Evolutionary conservation across 805 yeast genomes (phyloP).

Genomic region (Kluyveromyces wickerhamii): DNA sequence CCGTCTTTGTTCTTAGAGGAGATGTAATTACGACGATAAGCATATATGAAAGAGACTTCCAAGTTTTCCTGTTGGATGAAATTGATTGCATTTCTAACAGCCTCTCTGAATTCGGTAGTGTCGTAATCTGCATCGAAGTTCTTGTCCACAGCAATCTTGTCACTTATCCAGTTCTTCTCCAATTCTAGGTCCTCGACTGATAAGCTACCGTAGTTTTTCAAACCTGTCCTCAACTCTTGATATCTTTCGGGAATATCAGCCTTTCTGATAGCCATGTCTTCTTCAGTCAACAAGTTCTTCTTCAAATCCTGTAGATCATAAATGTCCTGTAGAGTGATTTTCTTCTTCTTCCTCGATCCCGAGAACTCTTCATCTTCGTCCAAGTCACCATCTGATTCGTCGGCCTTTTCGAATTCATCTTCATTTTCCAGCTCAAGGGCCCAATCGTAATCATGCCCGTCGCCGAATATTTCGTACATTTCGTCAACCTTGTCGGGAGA

Average conservation of each 20-base stretch:
- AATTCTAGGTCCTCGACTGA: conserved; percentile 57
- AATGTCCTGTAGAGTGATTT: conserved; percentile 67
- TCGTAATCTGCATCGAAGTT: conserved; percentile 31
- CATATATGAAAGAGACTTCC: conserved; percentile 94
- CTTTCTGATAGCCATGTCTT: conserved; percentile 79
- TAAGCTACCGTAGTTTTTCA: conserved; percentile 58
- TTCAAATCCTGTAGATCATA: conserved; percentile 91
- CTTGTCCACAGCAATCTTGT: conserved; percentile 52
- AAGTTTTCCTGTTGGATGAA: conserved; percentile 68
- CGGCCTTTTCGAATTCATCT: conserved; percentile 42
- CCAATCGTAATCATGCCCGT: conserved; percentile 97
- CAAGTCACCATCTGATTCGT: conserved; percentile 29
- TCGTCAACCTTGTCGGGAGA: conserved; percentile 91
- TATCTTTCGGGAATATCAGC: conserved; percentile 89
- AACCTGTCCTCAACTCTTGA: conserved; percentile 61
- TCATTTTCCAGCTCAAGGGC: conserved; percentile 86
- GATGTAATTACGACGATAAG: conserved; percentile 85
- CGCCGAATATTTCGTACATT: conserved; percentile 91
- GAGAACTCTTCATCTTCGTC: conserved; percentile 35
- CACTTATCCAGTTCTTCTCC: conserved; percentile 79
- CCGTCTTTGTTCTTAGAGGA: conserved; percentile 37
- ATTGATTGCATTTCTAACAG: conserved; percentile 64
- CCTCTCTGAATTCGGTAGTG: conserved; percentile 49
- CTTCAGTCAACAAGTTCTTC: conserved; percentile 85
- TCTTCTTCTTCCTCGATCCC: conserved; percentile 25